These are phyloP conservation scores for Inga oerstediana DNA, from an alignment of 306 rosid species.

Conservation along the genomic window DNA sequence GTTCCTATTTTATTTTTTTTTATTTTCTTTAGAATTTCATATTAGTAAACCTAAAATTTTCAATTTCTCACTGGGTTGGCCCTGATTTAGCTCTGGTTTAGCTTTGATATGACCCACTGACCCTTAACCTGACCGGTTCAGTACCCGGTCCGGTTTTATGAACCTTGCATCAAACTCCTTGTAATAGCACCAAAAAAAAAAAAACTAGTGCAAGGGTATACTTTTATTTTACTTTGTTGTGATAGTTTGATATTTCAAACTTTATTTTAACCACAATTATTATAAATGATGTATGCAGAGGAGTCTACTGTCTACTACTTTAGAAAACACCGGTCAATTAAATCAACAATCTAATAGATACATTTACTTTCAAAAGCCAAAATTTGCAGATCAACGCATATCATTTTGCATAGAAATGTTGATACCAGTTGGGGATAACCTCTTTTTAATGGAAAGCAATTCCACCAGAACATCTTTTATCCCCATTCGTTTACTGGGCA, in stretches of 20 bases:
- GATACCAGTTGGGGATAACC: background rate
- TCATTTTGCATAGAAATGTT: background rate
- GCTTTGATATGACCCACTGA: too few relatives aligned
- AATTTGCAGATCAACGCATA: background rate
- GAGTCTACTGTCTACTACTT: background rate
- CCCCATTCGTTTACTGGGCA: conserved; percentile 3
- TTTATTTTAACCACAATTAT: too few relatives aligned
- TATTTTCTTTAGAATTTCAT: too few relatives aligned
- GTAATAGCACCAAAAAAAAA: background rate
- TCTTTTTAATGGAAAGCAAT: conserved; percentile 23
- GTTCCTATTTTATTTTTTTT: too few relatives aligned
- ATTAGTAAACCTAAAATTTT: too few relatives aligned
- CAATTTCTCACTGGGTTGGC: too few relatives aligned
- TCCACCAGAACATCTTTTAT: conserved; percentile 29
- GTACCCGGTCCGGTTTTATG: too few relatives aligned
- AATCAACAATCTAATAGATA: background rate
- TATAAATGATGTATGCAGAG: too few relatives aligned
- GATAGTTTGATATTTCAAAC: too few relatives aligned
- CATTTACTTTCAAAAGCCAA: background rate
- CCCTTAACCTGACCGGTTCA: too few relatives aligned
- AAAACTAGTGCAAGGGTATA: background rate
- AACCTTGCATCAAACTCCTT: background rate
- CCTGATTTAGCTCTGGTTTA: too few relatives aligned
- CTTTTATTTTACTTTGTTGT: background rate
- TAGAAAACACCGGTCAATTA: background rate